Evolutionary conservation across 176 grass and related monocot genomes (phyloP).

Genomic region (Rhynchospora tenuis): DNA sequence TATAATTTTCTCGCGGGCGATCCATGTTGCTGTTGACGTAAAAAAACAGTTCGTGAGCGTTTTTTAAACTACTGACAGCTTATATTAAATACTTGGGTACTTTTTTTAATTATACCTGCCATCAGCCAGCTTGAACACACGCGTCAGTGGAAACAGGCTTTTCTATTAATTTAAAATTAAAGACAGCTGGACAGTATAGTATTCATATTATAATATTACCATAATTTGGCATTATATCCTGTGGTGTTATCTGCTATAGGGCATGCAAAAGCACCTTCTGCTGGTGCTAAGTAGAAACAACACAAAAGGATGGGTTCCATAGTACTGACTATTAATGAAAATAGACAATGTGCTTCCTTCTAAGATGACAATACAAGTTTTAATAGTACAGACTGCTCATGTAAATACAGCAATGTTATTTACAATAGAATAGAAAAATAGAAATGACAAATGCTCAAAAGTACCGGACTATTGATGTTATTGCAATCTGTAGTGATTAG

Average conservation of each 20-base stretch:
- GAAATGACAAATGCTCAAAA: too few species aligned
- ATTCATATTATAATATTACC: neutral
- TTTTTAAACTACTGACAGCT: constrained; percentile 3
- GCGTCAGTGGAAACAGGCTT: neutral
- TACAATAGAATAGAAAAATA: neutral
- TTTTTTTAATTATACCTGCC: neutral
- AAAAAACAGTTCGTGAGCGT: neutral
- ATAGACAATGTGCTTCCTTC: neutral
- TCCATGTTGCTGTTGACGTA: neutral
- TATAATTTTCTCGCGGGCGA: neutral
- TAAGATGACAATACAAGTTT: neutral
- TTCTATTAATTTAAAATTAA: neutral
- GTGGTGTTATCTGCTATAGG: neutral
- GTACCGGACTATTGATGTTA: neutral
- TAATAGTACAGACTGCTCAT: neutral
- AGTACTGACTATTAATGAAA: neutral
- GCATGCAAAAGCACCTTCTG: neutral
- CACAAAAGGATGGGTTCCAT: neutral
- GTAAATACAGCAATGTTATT: neutral
- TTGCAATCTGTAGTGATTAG: neutral
- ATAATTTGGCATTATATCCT: neutral
- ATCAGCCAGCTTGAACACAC: neutral
- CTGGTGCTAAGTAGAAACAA: neutral
- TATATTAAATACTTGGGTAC: neutral
- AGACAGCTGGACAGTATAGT: neutral